Percentiles rank a stretch among this genome's conserved stretches.
These are phyloP conservation scores for Escallonia herrerae DNA, from an alignment of 129 eudicot species.

Conservation along the genomic window DNA sequence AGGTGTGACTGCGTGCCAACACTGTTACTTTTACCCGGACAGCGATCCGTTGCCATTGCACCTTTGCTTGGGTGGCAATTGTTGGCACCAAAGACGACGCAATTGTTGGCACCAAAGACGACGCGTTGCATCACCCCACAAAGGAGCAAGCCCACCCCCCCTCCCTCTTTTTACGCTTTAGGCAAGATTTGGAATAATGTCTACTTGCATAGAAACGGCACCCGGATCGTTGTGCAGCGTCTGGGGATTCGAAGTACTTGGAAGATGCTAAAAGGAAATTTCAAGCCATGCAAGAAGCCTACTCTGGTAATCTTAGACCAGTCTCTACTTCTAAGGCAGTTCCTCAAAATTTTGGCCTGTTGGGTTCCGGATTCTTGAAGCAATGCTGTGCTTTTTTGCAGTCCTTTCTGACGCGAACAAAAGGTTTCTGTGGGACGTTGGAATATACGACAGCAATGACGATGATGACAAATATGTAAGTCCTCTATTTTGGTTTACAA, in stretches of 20 bases:
- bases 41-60: too few species aligned
- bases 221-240: constrained; percentile 82
- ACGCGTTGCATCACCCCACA: too few species aligned
- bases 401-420: constrained; percentile 80
- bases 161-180: too few species aligned
- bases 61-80: too few species aligned
- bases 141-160: too few species aligned
- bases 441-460: constrained; percentile 62
- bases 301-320: constrained; percentile 51
- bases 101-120: too few species aligned
- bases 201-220: constrained; percentile 71
- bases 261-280: constrained; percentile 83
- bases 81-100: too few species aligned
- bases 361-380: not conserved
- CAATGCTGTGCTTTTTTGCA: constrained; percentile 16
- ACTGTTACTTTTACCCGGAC: too few species aligned
- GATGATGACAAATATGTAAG: constrained; percentile 64
- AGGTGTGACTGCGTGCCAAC: too few species aligned
- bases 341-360: too few species aligned
- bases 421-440: constrained; percentile 81
- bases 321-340: too few species aligned
- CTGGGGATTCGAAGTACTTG: constrained; percentile 47
- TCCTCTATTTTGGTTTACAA: not conserved
- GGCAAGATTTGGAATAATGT: not conserved
- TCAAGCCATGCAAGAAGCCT: constrained; percentile 88